Evolutionary conservation across 1,284 basidiomycete genomes (phyloP).

Genomic region (Moesziomyces globuligerus): DNA sequence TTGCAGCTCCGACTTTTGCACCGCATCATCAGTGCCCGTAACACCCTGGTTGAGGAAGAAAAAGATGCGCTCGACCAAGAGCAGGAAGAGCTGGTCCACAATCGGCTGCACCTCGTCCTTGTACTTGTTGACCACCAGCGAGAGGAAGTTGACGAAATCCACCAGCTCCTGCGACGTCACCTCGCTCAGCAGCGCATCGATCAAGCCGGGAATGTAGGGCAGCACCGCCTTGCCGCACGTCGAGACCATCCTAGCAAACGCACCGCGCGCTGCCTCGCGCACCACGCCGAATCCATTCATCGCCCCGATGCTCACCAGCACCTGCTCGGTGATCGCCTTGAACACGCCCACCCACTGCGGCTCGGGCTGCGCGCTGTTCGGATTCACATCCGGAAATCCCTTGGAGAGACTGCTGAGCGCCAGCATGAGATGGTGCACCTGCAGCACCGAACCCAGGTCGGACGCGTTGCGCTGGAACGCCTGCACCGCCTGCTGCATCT

Average conservation of each 20-base stretch:
- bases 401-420: conserved; percentile 94
- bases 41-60: conserved; percentile 82
- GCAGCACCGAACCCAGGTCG: conserved; percentile 80
- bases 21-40: conserved; percentile 88
- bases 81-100: conserved; percentile 87
- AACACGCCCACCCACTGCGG: conserved; percentile 84
- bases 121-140: conserved; percentile 87
- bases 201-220: conserved; percentile 81
- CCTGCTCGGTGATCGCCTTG: conserved; percentile 85
- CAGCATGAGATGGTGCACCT: conserved; percentile 94
- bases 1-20: conserved; percentile 85
- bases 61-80: conserved; percentile 85
- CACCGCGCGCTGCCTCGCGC: conserved; percentile 83
- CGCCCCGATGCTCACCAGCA: conserved; percentile 84
- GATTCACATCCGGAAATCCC: conserved; percentile 80
- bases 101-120: conserved; percentile 86
- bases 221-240: conserved; percentile 83
- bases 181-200: conserved; percentile 86
- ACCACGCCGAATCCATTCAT: conserved; percentile 89
- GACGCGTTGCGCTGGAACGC: conserved; percentile 61
- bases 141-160: conserved; percentile 95
- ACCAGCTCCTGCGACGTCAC: conserved; percentile 91
- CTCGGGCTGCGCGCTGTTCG: conserved; percentile 71
- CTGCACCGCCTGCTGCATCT: conserved; percentile 78
- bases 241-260: conserved; percentile 91